A percentile compares a stretch with the other conserved stretches of the same genome.
phyloP scores from a whole-genome alignment of 495 filamentous ascomycete genomes.

The Penicillium paradoxum region DNA sequence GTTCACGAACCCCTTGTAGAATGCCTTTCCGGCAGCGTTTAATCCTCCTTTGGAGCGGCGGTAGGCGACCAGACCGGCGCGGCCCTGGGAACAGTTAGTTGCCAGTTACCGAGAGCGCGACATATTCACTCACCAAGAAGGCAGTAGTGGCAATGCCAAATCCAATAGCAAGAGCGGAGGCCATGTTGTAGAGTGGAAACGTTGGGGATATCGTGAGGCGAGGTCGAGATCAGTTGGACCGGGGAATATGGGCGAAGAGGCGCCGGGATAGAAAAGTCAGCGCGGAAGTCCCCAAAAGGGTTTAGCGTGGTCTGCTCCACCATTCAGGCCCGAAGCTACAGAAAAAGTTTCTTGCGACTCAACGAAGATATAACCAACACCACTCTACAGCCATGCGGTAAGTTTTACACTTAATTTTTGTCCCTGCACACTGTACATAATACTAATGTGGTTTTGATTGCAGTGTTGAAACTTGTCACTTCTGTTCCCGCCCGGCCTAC shows the following conservation, averaged over 20 bases:
- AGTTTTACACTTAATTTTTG: slow-evolving; percentile 4
- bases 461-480: slow-evolving; percentile 85
- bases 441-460: slow-evolving; percentile 1
- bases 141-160: slow-evolving; percentile 73
- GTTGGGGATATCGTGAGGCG: not conserved
- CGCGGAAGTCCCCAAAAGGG: slow-evolving; percentile 20
- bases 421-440: not conserved
- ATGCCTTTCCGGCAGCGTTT: slow-evolving; percentile 77
- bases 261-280: slow-evolving; percentile 30
- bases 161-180: slow-evolving; percentile 69
- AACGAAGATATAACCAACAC: slow-evolving; percentile 20
- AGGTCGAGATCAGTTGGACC: not conserved
- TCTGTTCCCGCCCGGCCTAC: slow-evolving; percentile 82
- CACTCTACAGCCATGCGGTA: slow-evolving; percentile 33
- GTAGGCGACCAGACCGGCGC: slow-evolving; percentile 84
- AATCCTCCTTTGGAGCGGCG: slow-evolving; percentile 74
- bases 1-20: slow-evolving; percentile 72
- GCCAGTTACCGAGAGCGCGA: not conserved
- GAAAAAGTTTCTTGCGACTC: slow-evolving; percentile 29
- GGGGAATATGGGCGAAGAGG: slow-evolving; percentile 5
- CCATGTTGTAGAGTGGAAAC: slow-evolving; percentile 49
- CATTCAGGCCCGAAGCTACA: slow-evolving; percentile 26
- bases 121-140: slow-evolving; percentile 59
- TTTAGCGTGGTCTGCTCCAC: slow-evolving; percentile 29
- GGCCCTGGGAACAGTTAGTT: slow-evolving; percentile 55